A percentile compares a stretch with the other conserved stretches of the same genome.
Conservation (phyloP, 2,329 filamentous ascomycete species). For the Botrytis aclada region DNA sequence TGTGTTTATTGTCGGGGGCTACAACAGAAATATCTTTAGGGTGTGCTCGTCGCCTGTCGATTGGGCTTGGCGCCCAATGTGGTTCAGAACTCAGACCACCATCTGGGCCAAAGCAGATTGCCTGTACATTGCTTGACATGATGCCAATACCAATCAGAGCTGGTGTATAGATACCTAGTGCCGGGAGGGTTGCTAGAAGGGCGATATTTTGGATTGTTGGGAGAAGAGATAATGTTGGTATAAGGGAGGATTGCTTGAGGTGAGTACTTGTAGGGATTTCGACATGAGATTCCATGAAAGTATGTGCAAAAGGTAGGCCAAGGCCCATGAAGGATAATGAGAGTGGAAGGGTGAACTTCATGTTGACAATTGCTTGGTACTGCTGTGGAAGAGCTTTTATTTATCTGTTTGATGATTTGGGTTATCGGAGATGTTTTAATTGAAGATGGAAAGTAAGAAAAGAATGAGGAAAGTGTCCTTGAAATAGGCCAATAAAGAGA, state of each 20-base stretch:
- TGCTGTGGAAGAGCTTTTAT: background rate
- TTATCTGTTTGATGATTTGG: background rate
- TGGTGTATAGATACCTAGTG: constrained; percentile 1
- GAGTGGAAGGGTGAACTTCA: background rate
- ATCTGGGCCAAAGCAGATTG: background rate
- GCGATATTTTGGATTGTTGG: background rate
- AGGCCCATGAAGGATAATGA: background rate
- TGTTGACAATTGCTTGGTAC: background rate
- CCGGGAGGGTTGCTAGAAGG: background rate
- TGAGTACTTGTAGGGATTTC: background rate
- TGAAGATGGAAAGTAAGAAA: background rate
- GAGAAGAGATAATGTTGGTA: background rate
- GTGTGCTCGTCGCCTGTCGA: background rate
- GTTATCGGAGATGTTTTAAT: background rate
- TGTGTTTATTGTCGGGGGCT: background rate
- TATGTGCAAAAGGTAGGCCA: background rate
- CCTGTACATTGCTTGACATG: background rate
- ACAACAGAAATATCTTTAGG: background rate
- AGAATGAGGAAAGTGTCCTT: background rate
- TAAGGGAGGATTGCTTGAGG: background rate
- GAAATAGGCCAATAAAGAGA: background rate
- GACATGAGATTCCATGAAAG: background rate
- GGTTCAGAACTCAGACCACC: background rate
- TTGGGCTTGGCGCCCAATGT: background rate
- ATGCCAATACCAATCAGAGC: constrained; percentile 2